These are phyloP conservation scores for Dactylellina haptotyla DNA, from an alignment of 2,329 filamentous ascomycete species.

Conservation along the genomic window DNA sequence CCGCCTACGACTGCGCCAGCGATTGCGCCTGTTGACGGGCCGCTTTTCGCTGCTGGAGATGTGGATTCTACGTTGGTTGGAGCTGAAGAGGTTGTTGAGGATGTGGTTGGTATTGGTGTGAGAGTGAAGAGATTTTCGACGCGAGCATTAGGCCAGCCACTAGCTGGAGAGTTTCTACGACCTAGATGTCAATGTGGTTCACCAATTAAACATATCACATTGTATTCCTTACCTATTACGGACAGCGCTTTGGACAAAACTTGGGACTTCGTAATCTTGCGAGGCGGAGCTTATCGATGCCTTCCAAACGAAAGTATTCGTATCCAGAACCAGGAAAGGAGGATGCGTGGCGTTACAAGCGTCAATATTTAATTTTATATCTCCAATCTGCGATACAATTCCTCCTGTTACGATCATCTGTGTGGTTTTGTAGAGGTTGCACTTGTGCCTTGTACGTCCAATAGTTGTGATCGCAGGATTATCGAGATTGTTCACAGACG, in stretches of 20 bases:
- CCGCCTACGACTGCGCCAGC: constrained; percentile 2
- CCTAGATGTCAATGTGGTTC: not conserved
- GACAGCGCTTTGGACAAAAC: not conserved
- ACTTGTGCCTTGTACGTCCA: constrained; percentile 28
- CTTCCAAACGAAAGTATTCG: constrained; percentile 29
- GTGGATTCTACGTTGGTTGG: not conserved
- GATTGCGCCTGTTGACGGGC: constrained; percentile 6
- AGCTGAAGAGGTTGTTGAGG: not conserved
- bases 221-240: constrained; percentile 8
- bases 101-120: not conserved
- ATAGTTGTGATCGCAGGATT: not conserved
- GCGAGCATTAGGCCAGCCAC: constrained; percentile 25
- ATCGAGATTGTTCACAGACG: constrained; percentile 7
- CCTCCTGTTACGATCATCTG: constrained; percentile 39
- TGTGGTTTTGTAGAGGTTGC: constrained; percentile 20
- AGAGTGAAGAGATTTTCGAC: constrained; percentile 13
- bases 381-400: constrained; percentile 14
- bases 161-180: constrained; percentile 1
- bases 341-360: constrained; percentile 30
- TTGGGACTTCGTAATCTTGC: constrained; percentile 24
- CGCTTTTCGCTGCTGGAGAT: not conserved
- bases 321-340: constrained; percentile 24
- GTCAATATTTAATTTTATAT: constrained; percentile 23
- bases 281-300: constrained; percentile 10
- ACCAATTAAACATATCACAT: not conserved